Evolutionary conservation across 148 eudicot species (phyloP), one percentile per base, ranked within the genome.

Genomic region (Beta vulgaris): DNA sequence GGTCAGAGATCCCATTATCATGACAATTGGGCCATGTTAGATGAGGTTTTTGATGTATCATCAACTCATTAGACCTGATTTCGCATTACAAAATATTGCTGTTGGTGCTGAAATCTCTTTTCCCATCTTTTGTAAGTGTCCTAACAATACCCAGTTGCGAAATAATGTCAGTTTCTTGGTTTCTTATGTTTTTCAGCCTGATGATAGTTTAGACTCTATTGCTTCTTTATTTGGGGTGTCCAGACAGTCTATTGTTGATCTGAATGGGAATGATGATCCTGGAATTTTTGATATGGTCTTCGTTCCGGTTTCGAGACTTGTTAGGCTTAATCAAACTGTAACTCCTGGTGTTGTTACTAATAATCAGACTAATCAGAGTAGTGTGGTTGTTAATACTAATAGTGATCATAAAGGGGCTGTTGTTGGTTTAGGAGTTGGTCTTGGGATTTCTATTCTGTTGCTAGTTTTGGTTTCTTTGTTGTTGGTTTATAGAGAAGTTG

Each of bases 71-170:
- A n/a, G n/a, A n/a, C n/a, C n/a, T n/a, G n/a, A n/a, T n/a, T n/a
- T n/a, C n/a, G n/a, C n/a, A n/a, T n/a, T n/a, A n/a, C n/a, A n/a
- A n/a, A n/a, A n/a, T n/a, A n/a, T n/a, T n/a, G n/a, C n/a, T n/a
- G n/a, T n/a, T n/a, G n/a, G n/a, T n/a, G n/a, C n/a, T n/a, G n/a
- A n/a, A n/a, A n/a, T n/a, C n/a, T n/a, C n/a, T 7, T 88, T 94
- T n/a, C 97, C 98, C 0, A 48, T 94, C 7, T 94, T 94, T 48
- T 94, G 98, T 76, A 84, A 84, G 86, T 94, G 98, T 46, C 96
- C 96, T 0, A 76, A 76, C 59, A 29, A 42, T 12, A 78, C 84
- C 73, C 90, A 83, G 73, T 32, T 80, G 73, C 44, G 44, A 37
- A 87, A 82, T 36, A 69, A 69, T 12, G 64, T 72, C 6, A 88